Conservation (phyloP, 441 rosid genomes). For the Croton laevigatus region DNA sequence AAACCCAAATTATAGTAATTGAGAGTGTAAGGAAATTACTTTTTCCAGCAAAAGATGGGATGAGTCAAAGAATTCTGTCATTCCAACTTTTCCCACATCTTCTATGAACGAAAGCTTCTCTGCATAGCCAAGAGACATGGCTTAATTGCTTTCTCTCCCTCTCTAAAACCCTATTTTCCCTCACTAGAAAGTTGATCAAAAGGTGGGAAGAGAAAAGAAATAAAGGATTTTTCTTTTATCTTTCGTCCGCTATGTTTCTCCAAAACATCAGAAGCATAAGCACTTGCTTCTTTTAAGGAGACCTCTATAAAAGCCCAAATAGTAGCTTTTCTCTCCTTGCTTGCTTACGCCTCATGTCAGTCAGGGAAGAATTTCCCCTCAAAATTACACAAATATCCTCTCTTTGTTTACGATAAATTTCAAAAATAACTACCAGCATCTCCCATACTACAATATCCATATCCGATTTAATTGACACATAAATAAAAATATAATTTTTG, state of each 20-base stretch:
- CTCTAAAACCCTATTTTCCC: constrained; percentile 23
- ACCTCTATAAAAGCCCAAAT: constrained; percentile 27
- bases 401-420: neutral
- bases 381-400: constrained; percentile 23
- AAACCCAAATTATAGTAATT: constrained; percentile 3
- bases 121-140: constrained; percentile 96
- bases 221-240: constrained; percentile 5
- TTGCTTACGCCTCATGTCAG: neutral
- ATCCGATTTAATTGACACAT: too few relatives aligned
- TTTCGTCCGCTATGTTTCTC: constrained; percentile 10
- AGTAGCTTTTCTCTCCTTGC: neutral
- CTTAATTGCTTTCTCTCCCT: constrained; percentile 14
- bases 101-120: constrained; percentile 93
- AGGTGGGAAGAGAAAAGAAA: constrained; percentile 5
- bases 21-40: constrained; percentile 33
- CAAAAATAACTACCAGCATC: neutral
- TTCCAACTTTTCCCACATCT: constrained; percentile 96
- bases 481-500: too few relatives aligned
- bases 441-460: too few relatives aligned
- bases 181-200: constrained; percentile 25
- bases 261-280: constrained; percentile 11
- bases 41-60: constrained; percentile 67
- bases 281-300: constrained; percentile 42
- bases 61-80: constrained; percentile 85
- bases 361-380: constrained; percentile 4